Percentiles rank a stretch among this genome's conserved stretches.
Conservation (phyloP, 2,329 filamentous ascomycete species). For the Hypoxylon sp. region DNA sequence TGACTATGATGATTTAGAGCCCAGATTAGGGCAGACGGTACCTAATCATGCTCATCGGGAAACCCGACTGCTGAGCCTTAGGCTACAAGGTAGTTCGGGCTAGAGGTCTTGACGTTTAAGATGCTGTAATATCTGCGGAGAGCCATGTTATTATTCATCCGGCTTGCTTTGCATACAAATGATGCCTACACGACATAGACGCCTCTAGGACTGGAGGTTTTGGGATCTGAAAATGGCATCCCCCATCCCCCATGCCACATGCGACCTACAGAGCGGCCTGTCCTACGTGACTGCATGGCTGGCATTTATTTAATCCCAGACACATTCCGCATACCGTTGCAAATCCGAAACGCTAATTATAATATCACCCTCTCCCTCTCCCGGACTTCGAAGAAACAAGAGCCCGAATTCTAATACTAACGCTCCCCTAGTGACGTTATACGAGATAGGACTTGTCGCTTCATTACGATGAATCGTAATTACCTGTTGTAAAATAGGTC, state of each 20-base stretch:
- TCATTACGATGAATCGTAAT: constrained; percentile 10
- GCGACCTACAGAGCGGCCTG: no score
- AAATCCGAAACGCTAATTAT: constrained; percentile 4
- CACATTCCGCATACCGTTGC: constrained; percentile 1
- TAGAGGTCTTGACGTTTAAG: background rate
- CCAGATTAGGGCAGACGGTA: background rate
- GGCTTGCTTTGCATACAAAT: background rate
- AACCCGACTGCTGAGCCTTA: background rate
- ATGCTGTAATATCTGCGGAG: background rate
- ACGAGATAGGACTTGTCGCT: constrained; percentile 8
- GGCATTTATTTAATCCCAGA: constrained; percentile 9
- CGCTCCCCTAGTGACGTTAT: constrained; percentile 9
- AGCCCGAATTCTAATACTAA: constrained; percentile 12
- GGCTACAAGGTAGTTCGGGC: background rate
- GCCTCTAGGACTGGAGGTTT: constrained; percentile 14
- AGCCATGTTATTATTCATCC: background rate
- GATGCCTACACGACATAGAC: constrained; percentile 8
- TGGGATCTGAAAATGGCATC: constrained; percentile 21
- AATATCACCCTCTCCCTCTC: constrained; percentile 4
- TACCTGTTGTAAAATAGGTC: constrained; percentile 1
- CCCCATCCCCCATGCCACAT: background rate
- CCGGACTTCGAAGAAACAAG: constrained; percentile 10
- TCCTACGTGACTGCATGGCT: background rate
- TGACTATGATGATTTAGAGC: background rate
- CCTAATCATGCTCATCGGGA: background rate